Evolutionary conservation across 306 rosid species (phyloP).

Genomic region (Trifolium pratense): DNA sequence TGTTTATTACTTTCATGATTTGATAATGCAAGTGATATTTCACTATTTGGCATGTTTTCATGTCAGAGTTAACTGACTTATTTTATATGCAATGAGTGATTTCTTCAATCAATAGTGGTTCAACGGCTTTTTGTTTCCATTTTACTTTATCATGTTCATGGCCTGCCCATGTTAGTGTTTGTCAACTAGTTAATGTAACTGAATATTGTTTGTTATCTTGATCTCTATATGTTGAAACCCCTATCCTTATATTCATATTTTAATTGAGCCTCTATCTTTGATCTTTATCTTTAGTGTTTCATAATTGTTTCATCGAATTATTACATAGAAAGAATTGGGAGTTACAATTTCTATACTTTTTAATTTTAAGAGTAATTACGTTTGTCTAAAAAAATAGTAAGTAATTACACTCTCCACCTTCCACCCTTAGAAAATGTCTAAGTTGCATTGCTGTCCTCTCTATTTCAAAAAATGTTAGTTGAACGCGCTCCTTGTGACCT

Average conservation of each 20-base stretch:
- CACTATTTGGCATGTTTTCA: constrained; percentile 13
- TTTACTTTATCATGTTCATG: constrained; percentile 25
- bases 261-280: constrained; percentile 23
- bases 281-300: constrained; percentile 3
- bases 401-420: not conserved
- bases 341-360: constrained; percentile 22
- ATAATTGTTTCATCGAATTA: constrained; percentile 1
- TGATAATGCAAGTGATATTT: constrained; percentile 21
- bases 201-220: constrained; percentile 3
- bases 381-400: no score
- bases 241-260: not conserved
- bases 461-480: not conserved
- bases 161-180: not conserved
- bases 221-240: constrained; percentile 14
- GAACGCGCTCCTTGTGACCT: not conserved
- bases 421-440: not conserved
- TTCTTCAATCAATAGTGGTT: constrained; percentile 16
- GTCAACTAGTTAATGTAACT: not conserved
- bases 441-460: not conserved
- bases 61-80: constrained; percentile 23
- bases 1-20: constrained; percentile 22
- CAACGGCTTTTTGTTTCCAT: constrained; percentile 2
- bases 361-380: not conserved
- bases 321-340: not conserved
- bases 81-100: constrained; percentile 9